Conservation (phyloP, 192 early-diverging fungal genomes). For the Borealophlyctis nickersoniae region DNA sequence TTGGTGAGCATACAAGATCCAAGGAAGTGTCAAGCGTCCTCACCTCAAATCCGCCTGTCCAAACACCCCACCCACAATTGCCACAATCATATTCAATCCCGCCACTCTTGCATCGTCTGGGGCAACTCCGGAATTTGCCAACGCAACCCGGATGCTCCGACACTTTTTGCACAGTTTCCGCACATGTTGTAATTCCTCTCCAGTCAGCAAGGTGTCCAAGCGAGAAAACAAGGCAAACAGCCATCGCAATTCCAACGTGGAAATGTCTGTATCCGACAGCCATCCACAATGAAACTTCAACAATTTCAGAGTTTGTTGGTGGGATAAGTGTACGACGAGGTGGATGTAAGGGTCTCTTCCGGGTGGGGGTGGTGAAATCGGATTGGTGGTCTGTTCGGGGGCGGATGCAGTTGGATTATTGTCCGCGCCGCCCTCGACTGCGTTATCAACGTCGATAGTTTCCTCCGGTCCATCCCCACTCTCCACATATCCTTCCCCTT, state of each 20-base stretch:
- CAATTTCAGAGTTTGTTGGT: not conserved
- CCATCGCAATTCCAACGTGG: constrained; percentile 11
- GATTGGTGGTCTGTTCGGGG: not conserved
- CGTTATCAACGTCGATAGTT: not conserved
- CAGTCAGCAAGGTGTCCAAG: constrained; percentile 17
- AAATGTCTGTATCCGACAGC: not conserved
- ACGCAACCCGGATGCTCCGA: constrained; percentile 11
- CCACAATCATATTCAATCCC: constrained; percentile 26
- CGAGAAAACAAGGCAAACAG: constrained; percentile 26
- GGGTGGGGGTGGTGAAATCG: not conserved
- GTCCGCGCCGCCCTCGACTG: not conserved
- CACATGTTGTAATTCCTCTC: constrained; percentile 20
- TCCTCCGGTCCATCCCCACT: not conserved
- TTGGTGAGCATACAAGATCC: too few relatives aligned
- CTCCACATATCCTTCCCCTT: too few relatives aligned
- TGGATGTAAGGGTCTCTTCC: not conserved
- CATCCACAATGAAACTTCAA: not conserved
- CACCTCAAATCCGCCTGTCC: constrained; percentile 28
- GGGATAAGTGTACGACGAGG: not conserved
- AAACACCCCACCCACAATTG: constrained; percentile 18
- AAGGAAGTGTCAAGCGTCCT: not conserved
- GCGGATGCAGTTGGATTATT: not conserved
- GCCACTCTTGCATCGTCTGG: constrained; percentile 20
- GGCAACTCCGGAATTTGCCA: not conserved
- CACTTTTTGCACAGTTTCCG: constrained; percentile 21